Base-by-base conservation (phyloP, 2,329 filamentous ascomycete genomes). In the Xylariaceae sp. region DNA sequence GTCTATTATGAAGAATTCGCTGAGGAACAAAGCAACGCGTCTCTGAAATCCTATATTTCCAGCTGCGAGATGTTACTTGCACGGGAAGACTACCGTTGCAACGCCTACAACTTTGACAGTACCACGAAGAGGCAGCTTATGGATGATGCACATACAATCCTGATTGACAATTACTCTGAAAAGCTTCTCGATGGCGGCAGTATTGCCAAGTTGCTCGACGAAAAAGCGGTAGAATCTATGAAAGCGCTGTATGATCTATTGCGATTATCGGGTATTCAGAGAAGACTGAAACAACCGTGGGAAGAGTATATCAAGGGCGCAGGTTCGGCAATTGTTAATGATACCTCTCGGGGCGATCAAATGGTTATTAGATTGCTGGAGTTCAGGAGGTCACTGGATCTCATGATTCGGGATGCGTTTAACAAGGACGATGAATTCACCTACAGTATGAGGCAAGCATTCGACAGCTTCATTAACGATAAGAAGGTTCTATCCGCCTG, bases 391-490 rank as follows among this genome's bases (percentile, higher is more conserved):
- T 84, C 87, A 29, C 78, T 97, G 7, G 92, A 97, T 68, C 75
- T 86, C 41, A 86, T 93, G 64, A 89, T 91, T 70, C 84, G 86
- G 41, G 83, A 88, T 47, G 87, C 91, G 0, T 97, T 99, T 68
- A 80, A 83, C 45, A 86, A 85, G 50, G 85, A 96, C 63, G 85
- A 91, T n/a, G 82, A 85, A 20, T 86, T 98, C 47, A 83, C 87
- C 0, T 89, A 93, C 71, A 85, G 83, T 10, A 80, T 99, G 63
- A 85, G 95, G 53, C 91, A 97, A 67, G 84, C 91, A 0, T 98
- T 99, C 69, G 88, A 90, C 50, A 82, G 80, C 0, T 97, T 98
- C 66, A 96, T 99, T 81, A 99, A 99, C 72, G 90, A 95, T 72
- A 89, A 89, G 69, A 89, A 88, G 68, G 86, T 84, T 1, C 81